Percentiles rank a stretch among this genome's conserved stretches.
phyloP scores from a whole-genome alignment of 306 rosid species.

The Begonia loranthoides region DNA sequence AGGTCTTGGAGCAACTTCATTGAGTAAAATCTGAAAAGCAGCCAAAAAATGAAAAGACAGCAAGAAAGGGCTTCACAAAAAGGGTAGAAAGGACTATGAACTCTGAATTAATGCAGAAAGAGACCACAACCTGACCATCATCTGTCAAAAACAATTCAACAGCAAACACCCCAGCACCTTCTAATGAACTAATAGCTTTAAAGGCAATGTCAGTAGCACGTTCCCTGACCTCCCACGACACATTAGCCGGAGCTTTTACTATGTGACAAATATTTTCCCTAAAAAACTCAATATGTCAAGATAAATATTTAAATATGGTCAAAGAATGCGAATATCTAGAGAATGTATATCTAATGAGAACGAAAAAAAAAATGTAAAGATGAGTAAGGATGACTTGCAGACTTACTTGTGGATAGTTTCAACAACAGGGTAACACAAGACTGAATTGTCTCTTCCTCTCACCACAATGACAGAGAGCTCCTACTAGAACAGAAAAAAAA shows the following conservation, averaged over 20 bases:
- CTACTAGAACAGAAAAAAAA: not conserved
- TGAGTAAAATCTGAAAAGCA: conserved; percentile 59
- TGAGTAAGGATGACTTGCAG: too few species aligned
- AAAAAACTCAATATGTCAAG: conserved; percentile 17
- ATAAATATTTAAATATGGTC: too few species aligned
- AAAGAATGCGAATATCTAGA: too few species aligned
- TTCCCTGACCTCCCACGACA: conserved; percentile 49
- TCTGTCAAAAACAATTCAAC: conserved; percentile 75
- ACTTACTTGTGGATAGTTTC: conserved; percentile 97
- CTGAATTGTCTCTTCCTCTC: conserved; percentile 72
- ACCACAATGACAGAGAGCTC: conserved; percentile 56
- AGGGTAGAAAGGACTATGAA: too few species aligned
- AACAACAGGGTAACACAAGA: conserved; percentile 72
- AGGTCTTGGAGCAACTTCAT: conserved; percentile 96
- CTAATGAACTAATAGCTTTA: conserved; percentile 72
- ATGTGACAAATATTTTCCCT: conserved; percentile 89
- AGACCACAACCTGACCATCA: conserved; percentile 64
- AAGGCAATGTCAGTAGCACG: conserved; percentile 64
- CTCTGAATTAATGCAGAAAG: conserved; percentile 2
- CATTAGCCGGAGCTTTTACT: conserved; percentile 73
- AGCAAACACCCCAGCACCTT: conserved; percentile 96
- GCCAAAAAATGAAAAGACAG: not conserved
- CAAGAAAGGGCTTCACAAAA: not conserved
- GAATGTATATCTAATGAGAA: too few species aligned
- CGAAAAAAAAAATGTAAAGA: too few species aligned